Evolutionary conservation across 495 filamentous ascomycete species (phyloP), one percentile per base, ranked within the genome.

Genomic region (Pyrenopolyporus hunteri): DNA sequence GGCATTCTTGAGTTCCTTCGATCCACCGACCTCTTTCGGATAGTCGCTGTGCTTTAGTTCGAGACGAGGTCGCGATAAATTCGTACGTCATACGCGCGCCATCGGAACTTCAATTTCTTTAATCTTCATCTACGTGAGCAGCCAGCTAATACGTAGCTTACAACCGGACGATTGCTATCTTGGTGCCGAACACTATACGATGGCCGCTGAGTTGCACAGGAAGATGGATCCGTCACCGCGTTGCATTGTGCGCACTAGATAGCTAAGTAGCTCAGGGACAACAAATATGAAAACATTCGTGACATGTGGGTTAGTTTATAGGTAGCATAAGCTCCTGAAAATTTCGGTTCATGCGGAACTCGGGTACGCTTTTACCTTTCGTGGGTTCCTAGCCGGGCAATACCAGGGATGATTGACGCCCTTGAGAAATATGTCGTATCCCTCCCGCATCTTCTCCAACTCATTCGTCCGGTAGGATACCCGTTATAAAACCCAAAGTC

Each of bases 391-490:
- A 23, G 20, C n/a, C 28, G 16, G 51, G 13, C 6, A 16, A 23
- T 10, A 16, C 13, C 32, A 57, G 10, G 53, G 53, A 39, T 47
- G 20, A n/a, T n/a, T n/a, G n/a, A n/a, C 43, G 43, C 43, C 42
- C 20, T 47, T 25, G 10, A 20, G 14, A 35, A 39, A 39, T 47
- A 47, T 57, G 42, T 9, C 40, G 13, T 31, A 57, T 39, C 53
- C 53, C 53, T 57, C 39, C 6, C 10, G n/a, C 23, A 14, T 31
- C 28, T 29, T 19, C 5, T 20, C 28, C 39, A 39, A 32, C 42
- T 17, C 26, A 2, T 8, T 13, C 22, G 32, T 25, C 43, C 16
- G 16, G 25, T 23, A 49, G 14, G 17, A 28, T 17, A n/a, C 22
- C n/a, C 3, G 25, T 16, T 16, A 31, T 17, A 32, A 46, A 29